Percentiles rank a stretch among this genome's conserved stretches.
Evolutionary conservation across 1,139 yeast species (phyloP).

Genomic region (Arxiozyma telluris): DNA sequence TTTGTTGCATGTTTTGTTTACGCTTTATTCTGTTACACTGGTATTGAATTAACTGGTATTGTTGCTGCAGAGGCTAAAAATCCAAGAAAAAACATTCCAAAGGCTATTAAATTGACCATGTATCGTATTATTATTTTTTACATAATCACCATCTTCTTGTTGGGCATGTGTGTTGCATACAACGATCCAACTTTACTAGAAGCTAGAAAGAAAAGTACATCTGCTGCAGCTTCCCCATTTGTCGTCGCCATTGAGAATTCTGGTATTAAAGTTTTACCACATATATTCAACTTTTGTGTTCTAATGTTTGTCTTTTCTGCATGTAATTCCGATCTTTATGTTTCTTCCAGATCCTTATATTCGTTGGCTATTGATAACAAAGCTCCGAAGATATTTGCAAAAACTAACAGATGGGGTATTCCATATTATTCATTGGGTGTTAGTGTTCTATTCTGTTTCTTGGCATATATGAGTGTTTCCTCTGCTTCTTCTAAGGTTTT

Average conservation of each 20-base stretch:
- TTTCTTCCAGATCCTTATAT: constrained; percentile 60
- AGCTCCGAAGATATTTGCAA: constrained; percentile 53
- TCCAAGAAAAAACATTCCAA: constrained; percentile 69
- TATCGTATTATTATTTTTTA: constrained; percentile 69
- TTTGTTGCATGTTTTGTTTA: constrained; percentile 59
- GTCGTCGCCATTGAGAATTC: constrained; percentile 56
- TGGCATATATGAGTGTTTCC: constrained; percentile 56
- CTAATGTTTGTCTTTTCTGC: constrained; percentile 63
- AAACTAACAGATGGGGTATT: constrained; percentile 56
- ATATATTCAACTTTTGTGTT: constrained; percentile 60
- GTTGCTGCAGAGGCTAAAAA: constrained; percentile 72
- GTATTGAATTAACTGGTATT: constrained; percentile 68
- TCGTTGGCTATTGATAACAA: constrained; percentile 53
- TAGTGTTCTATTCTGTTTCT: constrained; percentile 41
- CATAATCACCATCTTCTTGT: constrained; percentile 52
- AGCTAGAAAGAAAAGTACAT: constrained; percentile 35
- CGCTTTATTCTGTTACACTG: constrained; percentile 68
- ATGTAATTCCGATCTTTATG: constrained; percentile 63
- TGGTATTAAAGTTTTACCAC: constrained; percentile 50
- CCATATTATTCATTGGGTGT: constrained; percentile 46
- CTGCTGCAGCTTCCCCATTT: constrained; percentile 75
- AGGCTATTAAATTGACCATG: constrained; percentile 66
- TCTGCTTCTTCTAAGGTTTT: constrained; percentile 48
- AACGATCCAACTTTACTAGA: constrained; percentile 41
- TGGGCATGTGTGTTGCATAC: constrained; percentile 71